Evolutionary conservation across 345 rosid genomes (phyloP).

Genomic region (Firmiana major): DNA sequence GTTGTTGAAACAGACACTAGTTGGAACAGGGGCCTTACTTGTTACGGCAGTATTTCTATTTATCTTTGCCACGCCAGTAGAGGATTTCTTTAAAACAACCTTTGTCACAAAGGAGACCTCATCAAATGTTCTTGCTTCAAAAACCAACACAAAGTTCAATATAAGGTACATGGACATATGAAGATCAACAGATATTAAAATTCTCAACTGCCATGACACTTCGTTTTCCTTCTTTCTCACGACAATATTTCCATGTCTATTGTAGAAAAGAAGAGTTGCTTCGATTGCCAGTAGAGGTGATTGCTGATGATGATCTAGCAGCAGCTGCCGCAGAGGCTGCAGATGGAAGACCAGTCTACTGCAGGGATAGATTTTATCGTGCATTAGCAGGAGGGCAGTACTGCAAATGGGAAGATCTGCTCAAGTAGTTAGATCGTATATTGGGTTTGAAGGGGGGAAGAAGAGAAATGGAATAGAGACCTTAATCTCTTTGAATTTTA

Average conservation of each 20-base stretch:
- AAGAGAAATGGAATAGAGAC: neutral
- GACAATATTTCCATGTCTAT: neutral
- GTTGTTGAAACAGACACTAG: slow-evolving; percentile 80
- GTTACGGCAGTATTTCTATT: slow-evolving; percentile 66
- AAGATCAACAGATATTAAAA: slow-evolving; percentile 5
- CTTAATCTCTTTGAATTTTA: slow-evolving; percentile 1
- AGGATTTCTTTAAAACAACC: slow-evolving; percentile 53
- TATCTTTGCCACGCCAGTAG: slow-evolving; percentile 74
- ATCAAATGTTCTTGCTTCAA: slow-evolving; percentile 38
- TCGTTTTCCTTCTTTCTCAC: neutral
- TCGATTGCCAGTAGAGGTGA: slow-evolving; percentile 63
- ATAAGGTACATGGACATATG: slow-evolving; percentile 45
- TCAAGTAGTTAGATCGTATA: slow-evolving; percentile 24
- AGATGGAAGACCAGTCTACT: slow-evolving; percentile 92
- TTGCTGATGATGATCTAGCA: slow-evolving; percentile 70
- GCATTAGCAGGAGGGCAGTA: slow-evolving; percentile 97
- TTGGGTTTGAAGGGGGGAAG: neutral
- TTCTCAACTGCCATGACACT: neutral
- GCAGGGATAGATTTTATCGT: slow-evolving; percentile 91
- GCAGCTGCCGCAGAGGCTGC: slow-evolving; percentile 98
- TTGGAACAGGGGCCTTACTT: slow-evolving; percentile 75
- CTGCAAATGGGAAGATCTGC: slow-evolving; percentile 96
- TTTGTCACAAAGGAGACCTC: slow-evolving; percentile 35
- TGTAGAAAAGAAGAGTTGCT: slow-evolving; percentile 75
- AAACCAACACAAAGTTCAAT: slow-evolving; percentile 49